Evolutionary conservation across 495 filamentous ascomycete species (phyloP), one percentile per base, ranked within the genome.

Genomic region (Penicillium riverlandense): DNA sequence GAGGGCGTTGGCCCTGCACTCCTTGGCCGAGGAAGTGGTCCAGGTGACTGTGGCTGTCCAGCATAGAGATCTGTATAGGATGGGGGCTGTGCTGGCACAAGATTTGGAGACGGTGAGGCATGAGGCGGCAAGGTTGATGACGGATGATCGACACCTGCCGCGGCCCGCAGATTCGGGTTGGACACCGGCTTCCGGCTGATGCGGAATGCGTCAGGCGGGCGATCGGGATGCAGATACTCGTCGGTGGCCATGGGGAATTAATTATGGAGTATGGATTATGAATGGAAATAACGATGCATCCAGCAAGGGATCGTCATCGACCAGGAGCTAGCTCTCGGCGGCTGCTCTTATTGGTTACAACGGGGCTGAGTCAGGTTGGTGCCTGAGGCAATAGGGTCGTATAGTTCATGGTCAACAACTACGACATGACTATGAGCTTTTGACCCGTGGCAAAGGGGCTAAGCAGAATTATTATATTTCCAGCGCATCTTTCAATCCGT

Each of bases 121-220:
- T 51, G 43, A 10, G 32, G 16, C 22, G 32, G 16, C 22, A 22
- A 22, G 16, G 39, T 29, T 2, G n/a, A 35, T 11, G 34, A 45
- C 37, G 41, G 41, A 29, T 34, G 37, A 45, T 55, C 45, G 37
- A 40, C 43, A 35, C 32, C 33, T 16, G 53, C 52, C n/a, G 53
- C 47, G 11, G 34, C 54, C 42, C 57, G 43, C 30, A 59, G 31
- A 30, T 62, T 59, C 7, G 58, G 55, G 31, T 58, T 54, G 27
- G 58, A 57, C 12, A 62, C 46, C 11, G 58, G 58, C 40, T 62
- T 62, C 7, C 58, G 55, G 15, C 16, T 48, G 35, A 59, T 52
- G 10, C 38, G 48, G 34, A 52, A 51, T 29, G 29, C 12, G 38
- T 53, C 55, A n/a, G 49, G 30, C 9, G 54, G 48, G n/a, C 32